Conservation (phyloP, 2,329 filamentous ascomycete genomes). For the Coniochaeta sp. region DNA sequence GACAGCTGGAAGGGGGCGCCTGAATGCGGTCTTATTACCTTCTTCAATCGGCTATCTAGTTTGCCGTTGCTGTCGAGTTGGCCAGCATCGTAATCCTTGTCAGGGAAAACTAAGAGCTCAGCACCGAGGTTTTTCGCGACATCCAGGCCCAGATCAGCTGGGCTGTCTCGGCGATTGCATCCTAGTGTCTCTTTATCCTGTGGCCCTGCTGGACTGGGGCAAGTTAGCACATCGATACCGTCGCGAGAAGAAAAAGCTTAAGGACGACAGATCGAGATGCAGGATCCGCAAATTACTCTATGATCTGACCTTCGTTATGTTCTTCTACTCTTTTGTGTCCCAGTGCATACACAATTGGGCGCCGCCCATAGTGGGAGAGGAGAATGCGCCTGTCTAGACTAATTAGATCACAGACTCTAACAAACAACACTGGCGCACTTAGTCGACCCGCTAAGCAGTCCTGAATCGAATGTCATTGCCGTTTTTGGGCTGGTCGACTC, state of each 20-base stretch:
- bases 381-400: not conserved
- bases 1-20: no score
- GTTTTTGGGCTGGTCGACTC: no score
- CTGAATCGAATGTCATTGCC: no score
- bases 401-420: not conserved
- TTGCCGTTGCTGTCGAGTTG: constrained; percentile 5
- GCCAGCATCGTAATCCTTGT: constrained; percentile 3
- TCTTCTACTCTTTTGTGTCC: constrained; percentile 2
- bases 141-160: not conserved
- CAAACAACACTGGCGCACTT: no score
- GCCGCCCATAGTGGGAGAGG: constrained; percentile 1
- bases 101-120: not conserved
- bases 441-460: no score
- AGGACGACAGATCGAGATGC: no score
- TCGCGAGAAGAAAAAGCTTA: no score
- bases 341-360: constrained; percentile 4
- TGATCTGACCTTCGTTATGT: not conserved
- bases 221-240: no score
- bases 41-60: constrained; percentile 7
- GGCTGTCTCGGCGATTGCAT: not conserved
- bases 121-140: not conserved
- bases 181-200: not conserved
- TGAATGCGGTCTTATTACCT: not conserved
- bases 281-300: no score
- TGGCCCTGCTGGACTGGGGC: no score